Conservation (phyloP, 495 filamentous ascomycete genomes). For the Penicillium taxi region DNA sequence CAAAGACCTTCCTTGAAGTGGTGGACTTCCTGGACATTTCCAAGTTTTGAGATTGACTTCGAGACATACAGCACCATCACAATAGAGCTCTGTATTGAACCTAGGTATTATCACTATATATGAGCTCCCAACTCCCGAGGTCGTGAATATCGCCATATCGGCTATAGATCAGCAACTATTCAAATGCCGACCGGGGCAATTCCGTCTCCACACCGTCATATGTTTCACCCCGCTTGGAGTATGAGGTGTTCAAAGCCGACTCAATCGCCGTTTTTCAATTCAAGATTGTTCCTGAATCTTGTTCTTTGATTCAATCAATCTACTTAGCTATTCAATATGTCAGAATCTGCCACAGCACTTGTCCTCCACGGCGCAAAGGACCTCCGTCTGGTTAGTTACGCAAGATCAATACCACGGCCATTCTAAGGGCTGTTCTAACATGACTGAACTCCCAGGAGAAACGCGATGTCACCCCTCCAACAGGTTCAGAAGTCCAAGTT, state of each 20-base stretch:
- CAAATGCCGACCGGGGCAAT: too few relatives aligned
- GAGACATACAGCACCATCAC: too few relatives aligned
- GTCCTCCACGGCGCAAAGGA: constrained; percentile 64
- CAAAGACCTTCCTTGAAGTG: too few relatives aligned
- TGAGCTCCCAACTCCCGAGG: too few relatives aligned
- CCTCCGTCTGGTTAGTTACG: constrained; percentile 52
- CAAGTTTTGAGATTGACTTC: too few relatives aligned
- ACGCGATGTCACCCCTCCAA: constrained; percentile 31
- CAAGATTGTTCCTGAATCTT: background rate
- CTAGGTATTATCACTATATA: too few relatives aligned
- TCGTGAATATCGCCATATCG: too few relatives aligned
- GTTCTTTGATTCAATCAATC: background rate
- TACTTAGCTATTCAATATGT: constrained; percentile 12
- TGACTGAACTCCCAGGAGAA: constrained; percentile 32
- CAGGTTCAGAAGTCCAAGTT: constrained; percentile 59
- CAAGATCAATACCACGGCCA: too few relatives aligned
- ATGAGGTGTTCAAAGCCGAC: background rate
- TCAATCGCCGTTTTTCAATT: constrained; percentile 3
- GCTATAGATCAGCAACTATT: too few relatives aligned
- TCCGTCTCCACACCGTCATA: too few relatives aligned
- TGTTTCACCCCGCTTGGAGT: constrained; percentile 1
- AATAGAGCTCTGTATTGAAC: too few relatives aligned
- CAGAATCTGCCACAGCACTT: constrained; percentile 45
- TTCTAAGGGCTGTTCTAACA: background rate
- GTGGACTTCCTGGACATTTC: too few relatives aligned